Base-by-base conservation (phyloP, 495 filamentous ascomycete genomes). In the Penicillium fimorum region DNA sequence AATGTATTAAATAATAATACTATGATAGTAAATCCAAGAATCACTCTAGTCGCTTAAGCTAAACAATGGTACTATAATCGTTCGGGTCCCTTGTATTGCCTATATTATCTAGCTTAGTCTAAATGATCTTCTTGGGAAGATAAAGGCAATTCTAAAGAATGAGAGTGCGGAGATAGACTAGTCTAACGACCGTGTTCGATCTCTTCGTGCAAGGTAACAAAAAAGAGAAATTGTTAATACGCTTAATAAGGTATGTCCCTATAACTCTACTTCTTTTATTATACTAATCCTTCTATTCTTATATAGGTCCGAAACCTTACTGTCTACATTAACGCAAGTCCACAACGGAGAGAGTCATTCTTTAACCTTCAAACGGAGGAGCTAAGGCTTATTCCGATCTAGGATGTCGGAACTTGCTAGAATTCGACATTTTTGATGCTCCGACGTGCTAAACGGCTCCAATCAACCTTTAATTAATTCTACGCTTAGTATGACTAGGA, bases 71-170 rank as follows among this genome's bases (percentile, higher is more conserved):
- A 24, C 27, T 35, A 49, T 6, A 35, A 49, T 49, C 37, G 13
- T 22, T 49, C 27, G 18, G 30, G 27, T 37, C 38, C 47, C n/a
- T 32, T 37, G n/a, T 49, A 22, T 49, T 49, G 8, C 42, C 42
- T 2, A 49, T 33, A 13, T 49, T 37, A 49, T 49, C 4, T 22
- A 49, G 47, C 47, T 49, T 49, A 49, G 47, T 22, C 30, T 49
- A 18, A 55, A 55, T 47, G 11, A 47, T n/a, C 18, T 35, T 43
- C 30, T 54, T 47, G 29, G 18, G 5, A 45, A 47, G 52, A 46
- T 46, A n/a, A 45, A 24, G 18, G 42, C 18, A 55, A 46, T 46
- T 45, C 32, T 20, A 45, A 33, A 32, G 27, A 47, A 46, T 25
- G 18, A 44, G 17, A 37, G 42, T 46, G 22, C 6, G n/a, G 42